Evolutionary conservation across 441 rosid species (phyloP), one percentile per base, ranked within the genome.

Genomic region (Jatropha podagrica): DNA sequence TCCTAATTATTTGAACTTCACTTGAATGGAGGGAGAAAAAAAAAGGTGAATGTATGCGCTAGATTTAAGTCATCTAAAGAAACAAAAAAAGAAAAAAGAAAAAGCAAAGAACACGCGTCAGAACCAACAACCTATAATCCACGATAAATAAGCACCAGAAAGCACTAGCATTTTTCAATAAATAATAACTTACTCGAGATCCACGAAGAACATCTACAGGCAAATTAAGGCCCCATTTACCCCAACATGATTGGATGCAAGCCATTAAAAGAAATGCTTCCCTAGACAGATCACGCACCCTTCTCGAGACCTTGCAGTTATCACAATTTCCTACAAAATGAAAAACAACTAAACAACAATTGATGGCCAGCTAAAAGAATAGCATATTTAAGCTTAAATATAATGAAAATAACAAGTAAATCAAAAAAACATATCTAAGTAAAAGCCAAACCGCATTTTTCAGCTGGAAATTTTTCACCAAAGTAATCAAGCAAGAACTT

Each of bases 121-220:
- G 14, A n/a, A 17, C 10, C 71, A 62, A 56, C 64, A n/a, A 54
- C 26, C 46, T 9, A 65, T 61, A 7, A 11, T 32, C 48, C 46
- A 48, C 32, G 14, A 71, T 15, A 60, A 63, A 73, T 38, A 69
- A 72, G 41, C 23, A 41, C 13, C 59, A 68, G 54, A 42, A 71
- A 75, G 38, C 32, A 71, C 49, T 61, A 17, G 17, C 56, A 51
- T 67, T 51, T 68, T 15, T 65, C 60, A 65, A 68, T 38, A 52
- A 17, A 54, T 56, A 65, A 73, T 62, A 59, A 70, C 89, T 77
- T 80, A 86, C 90, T 75, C 85, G 81, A 74, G 90, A 86, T 26
- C 90, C 90, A 73, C 88, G 88, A 66, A 86, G 90, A 76, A 86
- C 81, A 41, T 85, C 90, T 69, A 85, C 60, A 3, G 85, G 85